Evolutionary conservation across 2,329 filamentous ascomycete genomes (phyloP).

Genomic region (Fusarium torreyae): DNA sequence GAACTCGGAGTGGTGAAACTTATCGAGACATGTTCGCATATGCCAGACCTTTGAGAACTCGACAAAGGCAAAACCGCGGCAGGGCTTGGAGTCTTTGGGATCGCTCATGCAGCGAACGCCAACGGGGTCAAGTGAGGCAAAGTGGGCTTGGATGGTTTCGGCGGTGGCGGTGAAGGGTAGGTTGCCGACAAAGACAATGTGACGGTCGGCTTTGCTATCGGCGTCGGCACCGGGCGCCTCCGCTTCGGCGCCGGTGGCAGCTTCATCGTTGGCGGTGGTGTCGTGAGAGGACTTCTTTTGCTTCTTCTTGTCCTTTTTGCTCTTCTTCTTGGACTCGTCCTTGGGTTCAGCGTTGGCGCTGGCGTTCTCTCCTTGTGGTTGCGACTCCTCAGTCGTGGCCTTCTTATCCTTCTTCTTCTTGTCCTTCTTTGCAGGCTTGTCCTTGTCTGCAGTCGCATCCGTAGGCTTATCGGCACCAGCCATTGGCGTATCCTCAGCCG

Average conservation of each 20-base stretch:
- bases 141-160: conserved; percentile 80
- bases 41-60: conserved; percentile 89
- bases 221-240: conserved; percentile 35
- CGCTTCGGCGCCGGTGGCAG: conserved; percentile 24
- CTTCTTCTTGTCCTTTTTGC: conserved; percentile 52
- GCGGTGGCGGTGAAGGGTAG: conserved; percentile 87
- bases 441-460: conserved; percentile 34
- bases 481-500: conserved; percentile 45
- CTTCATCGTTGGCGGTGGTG: conserved; percentile 27
- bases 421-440: conserved; percentile 48
- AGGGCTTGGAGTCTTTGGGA: conserved; percentile 71
- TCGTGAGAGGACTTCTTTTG: conserved; percentile 46
- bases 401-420: conserved; percentile 51
- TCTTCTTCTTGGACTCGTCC: conserved; percentile 54
- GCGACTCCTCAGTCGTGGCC: conserved; percentile 49
- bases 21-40: conserved; percentile 93
- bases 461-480: conserved; percentile 44
- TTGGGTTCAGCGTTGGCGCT: conserved; percentile 46
- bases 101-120: conserved; percentile 78
- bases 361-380: conserved; percentile 27
- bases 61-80: conserved; percentile 86
- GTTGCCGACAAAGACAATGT: conserved; percentile 73
- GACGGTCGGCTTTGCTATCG: conserved; percentile 49
- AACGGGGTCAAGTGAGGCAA: conserved; percentile 73
- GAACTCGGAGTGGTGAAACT: conserved; percentile 90